These are phyloP conservation scores for Thelonectria olida DNA, from an alignment of 2,329 filamentous ascomycete genomes.

Conservation along the genomic window DNA sequence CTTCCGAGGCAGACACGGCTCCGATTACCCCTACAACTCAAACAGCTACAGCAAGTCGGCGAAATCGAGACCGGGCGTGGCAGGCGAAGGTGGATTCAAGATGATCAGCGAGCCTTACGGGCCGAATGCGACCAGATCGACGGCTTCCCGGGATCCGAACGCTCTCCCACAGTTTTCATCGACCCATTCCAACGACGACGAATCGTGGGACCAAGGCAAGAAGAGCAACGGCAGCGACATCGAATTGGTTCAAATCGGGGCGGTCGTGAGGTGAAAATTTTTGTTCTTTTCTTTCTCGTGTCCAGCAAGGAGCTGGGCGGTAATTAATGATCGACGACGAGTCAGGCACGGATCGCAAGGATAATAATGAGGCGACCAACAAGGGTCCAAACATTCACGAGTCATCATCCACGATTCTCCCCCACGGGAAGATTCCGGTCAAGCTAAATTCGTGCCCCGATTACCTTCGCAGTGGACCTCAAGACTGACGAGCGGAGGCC, in stretches of 20 bases:
- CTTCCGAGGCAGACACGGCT: conserved; percentile 11
- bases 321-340: background rate
- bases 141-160: background rate
- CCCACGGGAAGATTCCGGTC: background rate
- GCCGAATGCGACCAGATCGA: background rate
- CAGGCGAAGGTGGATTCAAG: background rate
- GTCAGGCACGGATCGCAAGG: background rate
- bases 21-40: background rate
- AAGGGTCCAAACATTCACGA: background rate
- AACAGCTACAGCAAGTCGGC: background rate
- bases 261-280: background rate
- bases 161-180: background rate
- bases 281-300: too few species aligned
- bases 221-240: conserved; percentile 16
- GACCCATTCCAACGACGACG: background rate
- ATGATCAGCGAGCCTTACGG: background rate
- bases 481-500: too few species aligned
- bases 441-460: background rate
- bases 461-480: background rate
- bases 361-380: background rate
- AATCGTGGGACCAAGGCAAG: background rate
- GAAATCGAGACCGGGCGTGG: background rate
- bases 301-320: background rate
- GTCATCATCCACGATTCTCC: background rate
- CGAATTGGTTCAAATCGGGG: conserved; percentile 7